Conservation (phyloP, 345 rosid genomes). For the Heritiera littoralis region DNA sequence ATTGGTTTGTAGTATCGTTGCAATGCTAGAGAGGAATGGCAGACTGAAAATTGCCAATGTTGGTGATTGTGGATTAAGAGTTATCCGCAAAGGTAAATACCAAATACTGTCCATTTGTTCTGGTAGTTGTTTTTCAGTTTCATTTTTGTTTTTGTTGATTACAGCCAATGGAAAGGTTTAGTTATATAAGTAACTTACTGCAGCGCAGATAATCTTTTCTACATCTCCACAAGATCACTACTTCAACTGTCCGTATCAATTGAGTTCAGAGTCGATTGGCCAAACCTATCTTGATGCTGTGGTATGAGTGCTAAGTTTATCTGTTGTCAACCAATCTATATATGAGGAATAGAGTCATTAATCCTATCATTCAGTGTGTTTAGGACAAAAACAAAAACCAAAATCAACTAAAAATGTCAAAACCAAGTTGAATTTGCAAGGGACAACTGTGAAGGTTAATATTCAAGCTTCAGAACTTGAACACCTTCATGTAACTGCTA, state of each 20-base stretch:
- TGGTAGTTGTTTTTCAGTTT: not conserved
- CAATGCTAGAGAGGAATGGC: constrained; percentile 74
- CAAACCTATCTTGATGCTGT: constrained; percentile 86
- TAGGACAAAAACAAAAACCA: too few relatives aligned
- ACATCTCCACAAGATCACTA: constrained; percentile 85
- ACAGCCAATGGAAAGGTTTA: not conserved
- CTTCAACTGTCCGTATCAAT: constrained; percentile 87
- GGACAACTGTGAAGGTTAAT: not conserved
- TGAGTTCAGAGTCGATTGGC: constrained; percentile 72
- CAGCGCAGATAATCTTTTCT: constrained; percentile 67
- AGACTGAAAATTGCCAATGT: constrained; percentile 67
- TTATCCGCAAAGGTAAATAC: constrained; percentile 61
- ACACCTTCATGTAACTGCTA: not conserved
- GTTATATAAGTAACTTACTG: constrained; percentile 19
- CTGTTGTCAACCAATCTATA: not conserved
- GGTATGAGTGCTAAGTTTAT: constrained; percentile 42
- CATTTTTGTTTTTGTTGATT: not conserved
- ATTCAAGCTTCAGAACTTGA: not conserved
- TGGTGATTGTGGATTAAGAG: constrained; percentile 86
- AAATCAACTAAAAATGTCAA: too few relatives aligned
- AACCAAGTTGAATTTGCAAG: not conserved
- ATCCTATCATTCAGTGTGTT: not conserved
- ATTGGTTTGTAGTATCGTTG: constrained; percentile 57
- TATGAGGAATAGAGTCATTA: not conserved
- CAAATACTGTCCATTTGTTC: not conserved